These are phyloP conservation scores for Stellera chamaejasme DNA, from an alignment of 345 rosid species.

Conservation along the genomic window DNA sequence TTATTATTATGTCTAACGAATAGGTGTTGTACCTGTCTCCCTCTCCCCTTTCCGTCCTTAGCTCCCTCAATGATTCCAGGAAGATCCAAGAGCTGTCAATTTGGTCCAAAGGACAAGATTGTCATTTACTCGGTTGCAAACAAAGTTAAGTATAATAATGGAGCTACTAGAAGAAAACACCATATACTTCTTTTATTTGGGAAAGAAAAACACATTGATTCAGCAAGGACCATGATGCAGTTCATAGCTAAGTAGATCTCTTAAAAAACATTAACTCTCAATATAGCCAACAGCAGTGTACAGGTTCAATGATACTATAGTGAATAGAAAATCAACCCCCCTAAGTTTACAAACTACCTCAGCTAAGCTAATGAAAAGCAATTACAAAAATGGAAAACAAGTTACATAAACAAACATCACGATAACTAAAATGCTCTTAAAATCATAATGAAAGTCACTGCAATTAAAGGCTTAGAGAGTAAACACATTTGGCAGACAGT, in stretches of 20 bases:
- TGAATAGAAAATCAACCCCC: too few species aligned
- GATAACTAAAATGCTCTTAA: neutral
- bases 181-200: neutral
- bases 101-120: neutral
- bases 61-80: constrained; percentile 99
- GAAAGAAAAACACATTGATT: neutral
- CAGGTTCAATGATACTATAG: too few species aligned
- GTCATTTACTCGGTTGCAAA: too few species aligned
- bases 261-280: too few species aligned
- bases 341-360: too few species aligned
- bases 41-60: constrained; percentile 99
- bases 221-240: too few species aligned
- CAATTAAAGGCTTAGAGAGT: neutral
- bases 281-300: too few species aligned
- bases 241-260: too few species aligned
- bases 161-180: neutral
- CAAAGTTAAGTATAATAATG: neutral
- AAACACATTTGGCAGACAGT: neutral
- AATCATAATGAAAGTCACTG: neutral
- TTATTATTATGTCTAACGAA: neutral
- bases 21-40: constrained; percentile 58
- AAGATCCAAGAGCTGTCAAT: constrained; percentile 80
- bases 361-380: too few species aligned
- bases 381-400: neutral
- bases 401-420: neutral